Base-by-base conservation (phyloP, 805 yeast genomes). In the Lipomyces chichibuensis region DNA sequence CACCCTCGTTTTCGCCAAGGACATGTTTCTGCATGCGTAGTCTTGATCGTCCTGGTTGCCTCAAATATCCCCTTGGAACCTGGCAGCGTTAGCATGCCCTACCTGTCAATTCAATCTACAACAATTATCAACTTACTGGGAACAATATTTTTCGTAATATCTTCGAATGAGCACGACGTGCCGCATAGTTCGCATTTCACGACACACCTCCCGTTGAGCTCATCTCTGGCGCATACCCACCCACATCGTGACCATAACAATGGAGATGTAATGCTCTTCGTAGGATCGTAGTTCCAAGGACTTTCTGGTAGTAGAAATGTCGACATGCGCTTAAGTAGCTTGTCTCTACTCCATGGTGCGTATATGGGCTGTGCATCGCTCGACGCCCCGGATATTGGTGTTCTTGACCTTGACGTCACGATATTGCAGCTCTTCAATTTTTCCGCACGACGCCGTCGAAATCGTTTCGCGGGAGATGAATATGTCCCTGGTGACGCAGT, bases 161-260 rank as follows among this genome's bases (percentile, higher is more conserved):
- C 11, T 14, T 51, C 62, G 27, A 32, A 32, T 17, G 29, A 14
- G 20, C 37, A 62, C 33, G 23, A 51, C 14, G 62, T 20, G 29
- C 59, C 37, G 56, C 69, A 66, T 11, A 59, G n/a, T 8, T 20
- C 17, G 62, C 69, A 66, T 17, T 37, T 14, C n/a, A 63, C 61
- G 8, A 49, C 23, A 25, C 46, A 2, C 25, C n/a, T 25, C 25
- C 17, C 13, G 17, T 20, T 51, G 8, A 20, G 37, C 20, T 57
- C 27, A 13, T 27, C 49, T 17, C 33, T 49, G 23, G 20, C 37
- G 37, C 65, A 57, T 4, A 29, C 27, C 72, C 72, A 69, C 57
- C 72, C 72, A 11, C 60, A 62, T 9, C 68, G 62, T 2, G 72
- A 69, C 67, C 71, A 62, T 8, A 59, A 11, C 35, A 67, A 20